Percentiles rank a stretch among this genome's conserved stretches.
phyloP scores from a whole-genome alignment of 805 yeast genomes.

The Scheffersomyces amazonensis region DNA sequence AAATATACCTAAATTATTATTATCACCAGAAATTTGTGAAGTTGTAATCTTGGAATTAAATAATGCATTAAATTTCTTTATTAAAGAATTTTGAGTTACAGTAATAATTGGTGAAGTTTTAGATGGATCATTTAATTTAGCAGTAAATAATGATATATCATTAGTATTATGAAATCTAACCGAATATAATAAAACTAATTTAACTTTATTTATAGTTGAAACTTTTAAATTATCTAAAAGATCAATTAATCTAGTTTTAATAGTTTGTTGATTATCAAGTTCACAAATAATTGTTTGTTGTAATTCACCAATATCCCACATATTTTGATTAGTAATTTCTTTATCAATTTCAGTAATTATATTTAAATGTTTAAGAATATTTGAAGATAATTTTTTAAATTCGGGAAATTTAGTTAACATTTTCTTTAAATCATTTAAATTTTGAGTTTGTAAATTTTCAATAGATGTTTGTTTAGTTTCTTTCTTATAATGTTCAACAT shows the following conservation, averaged over 20 bases:
- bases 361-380: constrained; percentile 89
- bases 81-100: constrained; percentile 26
- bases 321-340: constrained; percentile 56
- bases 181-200: constrained; percentile 71
- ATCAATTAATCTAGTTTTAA: constrained; percentile 54
- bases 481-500: constrained; percentile 76
- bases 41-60: constrained; percentile 14
- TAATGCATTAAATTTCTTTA: constrained; percentile 25
- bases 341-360: constrained; percentile 84
- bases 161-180: constrained; percentile 44
- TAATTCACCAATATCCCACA: constrained; percentile 86
- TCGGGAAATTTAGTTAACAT: constrained; percentile 94
- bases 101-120: constrained; percentile 31
- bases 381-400: constrained; percentile 80
- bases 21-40: constrained; percentile 8
- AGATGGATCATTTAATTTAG: constrained; percentile 26
- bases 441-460: constrained; percentile 57
- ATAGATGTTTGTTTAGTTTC: constrained; percentile 66
- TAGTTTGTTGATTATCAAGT: constrained; percentile 28
- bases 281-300: constrained; percentile 80
- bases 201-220: constrained; percentile 55
- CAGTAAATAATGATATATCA: constrained; percentile 21
- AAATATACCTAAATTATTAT: constrained; percentile 21
- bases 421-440: constrained; percentile 85
- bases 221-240: constrained; percentile 45